Base-by-base conservation (phyloP, 179 eudicot species). In the Beta macrorhiza region DNA sequence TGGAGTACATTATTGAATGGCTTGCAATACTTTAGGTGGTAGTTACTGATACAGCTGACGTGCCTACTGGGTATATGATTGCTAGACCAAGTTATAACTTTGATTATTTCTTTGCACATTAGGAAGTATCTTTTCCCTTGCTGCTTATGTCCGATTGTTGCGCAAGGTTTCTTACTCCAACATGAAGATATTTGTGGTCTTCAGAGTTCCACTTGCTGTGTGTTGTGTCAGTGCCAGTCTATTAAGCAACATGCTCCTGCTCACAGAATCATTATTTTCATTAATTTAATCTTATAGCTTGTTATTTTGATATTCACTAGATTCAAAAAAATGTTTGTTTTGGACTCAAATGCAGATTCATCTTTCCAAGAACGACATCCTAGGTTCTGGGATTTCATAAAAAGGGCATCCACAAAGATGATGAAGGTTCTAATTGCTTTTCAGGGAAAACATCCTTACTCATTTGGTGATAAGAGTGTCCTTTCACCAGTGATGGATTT, bases 401-500 rank as follows among this genome's bases (percentile, higher is more conserved):
- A 88, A 86, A 91, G 87, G 78, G 90, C 97, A 37, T 91, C 97
- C 87, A 91, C 89, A 13, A 96, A 94, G 85, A 85, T 94, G 87
- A 86, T 96, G 94, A 96, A 94, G 90, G 92, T 94, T 81, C 84
- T 94, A 78, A 83, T 88, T 64, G 92, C 92, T 78, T 86, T 94
- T 84, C 97, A 92, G 87, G 89, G 85, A 76, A 89, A 97, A 78
- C 99, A 96, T 89, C 99, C 99, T 81, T 94, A 88, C 86, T 94
- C 99, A 80, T 96, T 96, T 84, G 96, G 99, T 47, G 97, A 96
- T 85, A 90, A 91, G 81, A 81, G 87, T 72, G 97, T 96, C 74
- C 92, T 92, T 67, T 87, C 91, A 78, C 90, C 89, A 52, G 93
- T 90, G 63, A 83, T 91, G 87, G 95, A 96, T 78, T 96, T 94